Evolutionary conservation across 495 filamentous ascomycete genomes (phyloP), one percentile per base, ranked within the genome.

Genomic region (Lophiotrema nucula): DNA sequence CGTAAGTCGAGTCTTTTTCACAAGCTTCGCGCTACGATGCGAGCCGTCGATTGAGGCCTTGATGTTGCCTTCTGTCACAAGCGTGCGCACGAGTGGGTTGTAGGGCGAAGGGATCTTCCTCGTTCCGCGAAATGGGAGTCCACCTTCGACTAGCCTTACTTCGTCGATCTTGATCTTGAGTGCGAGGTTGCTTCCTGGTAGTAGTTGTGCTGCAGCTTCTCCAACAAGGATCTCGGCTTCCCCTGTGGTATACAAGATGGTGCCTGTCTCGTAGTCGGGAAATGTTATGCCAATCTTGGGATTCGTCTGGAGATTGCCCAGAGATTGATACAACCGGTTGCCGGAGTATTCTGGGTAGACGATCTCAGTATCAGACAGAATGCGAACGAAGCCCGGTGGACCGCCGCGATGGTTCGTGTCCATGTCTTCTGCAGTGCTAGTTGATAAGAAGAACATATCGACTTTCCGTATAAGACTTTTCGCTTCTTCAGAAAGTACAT

Each of bases 341-440:
- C 88, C 89, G 24, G 84, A 88, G 69, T 88, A 90, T 69, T 93
- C 89, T 0, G 89, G 88, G 70, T 87, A 93, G 15, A 84, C 77
- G 24, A 92, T 65, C 2, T 79, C 77, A 3, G 74, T 68, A 66
- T 88, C 87, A 23, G 74, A 75, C 0, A 84, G 50, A 22, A 91
- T 73, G 22, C 88, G 78, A 6, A 90, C 73, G 70, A 92, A 91
- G 2, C 89, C 90, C 21, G 78, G 75, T 4, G 86, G 77, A 0
- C 89, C 89, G 33, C 90, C 89, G 22, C 90, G 81, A 58, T 88
- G 83, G 66, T 93, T 93, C n/a, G 85, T 87, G 68, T 92, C 89
- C 89, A 95, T 92, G 60, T 82, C 84, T 19, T 68, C 65, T 12
- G 66, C 66, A n/a, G 79, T 77, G 58, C 86, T 75, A 12, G 81